Evolutionary conservation across 1,284 basidiomycete genomes (phyloP), one percentile per base, ranked within the genome.

Genomic region (Ustilago shanxiensis): DNA sequence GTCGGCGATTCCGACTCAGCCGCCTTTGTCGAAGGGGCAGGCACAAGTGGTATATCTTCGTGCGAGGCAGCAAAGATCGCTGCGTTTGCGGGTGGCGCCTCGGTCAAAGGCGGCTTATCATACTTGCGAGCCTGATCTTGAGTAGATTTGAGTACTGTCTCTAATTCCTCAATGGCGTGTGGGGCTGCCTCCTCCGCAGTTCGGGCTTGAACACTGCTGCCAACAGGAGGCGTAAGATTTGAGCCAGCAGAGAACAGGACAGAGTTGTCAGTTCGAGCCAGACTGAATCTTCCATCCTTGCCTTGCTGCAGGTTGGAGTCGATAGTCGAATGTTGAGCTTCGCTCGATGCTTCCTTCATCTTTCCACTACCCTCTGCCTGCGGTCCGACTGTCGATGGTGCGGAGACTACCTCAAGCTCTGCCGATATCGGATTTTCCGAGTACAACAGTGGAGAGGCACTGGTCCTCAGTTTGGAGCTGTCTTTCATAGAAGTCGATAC

Each of bases 231-330:
- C 5, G 2, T 28, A 24, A 49, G 28, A 9, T 13, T 4, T 6
- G 47, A 49, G 7, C 47, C 47, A 26, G 24, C 47, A 49, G 47
- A 49, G 47, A 49, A 49, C 24, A 49, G 11, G 24, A 49, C 24
- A 28, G 47, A 49, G 26, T 28, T 28, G 24, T 49, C 47, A 24
- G 24, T 49, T 3, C 24, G 47, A 3, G 14, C 24, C 11, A 29
- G 26, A n/a, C 47, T 49, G 6, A 16, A 16, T 24, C 22, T 49
- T 26, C 28, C 47, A 2, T 49, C 14, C 16, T 2, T 10, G 14
- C 14, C 9, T 29, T 28, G 47, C 47, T 49, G 11, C 6, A 16
- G 47, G 24, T 22, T 4, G 8, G 47, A 49, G 24, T 49, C 14
- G 24, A 3, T 26, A 9, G 47, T 29, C 22, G 3, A 49, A 44